Conservation (phyloP, 2,329 filamentous ascomycete genomes). For the Arthrobotrys megalospora region DNA sequence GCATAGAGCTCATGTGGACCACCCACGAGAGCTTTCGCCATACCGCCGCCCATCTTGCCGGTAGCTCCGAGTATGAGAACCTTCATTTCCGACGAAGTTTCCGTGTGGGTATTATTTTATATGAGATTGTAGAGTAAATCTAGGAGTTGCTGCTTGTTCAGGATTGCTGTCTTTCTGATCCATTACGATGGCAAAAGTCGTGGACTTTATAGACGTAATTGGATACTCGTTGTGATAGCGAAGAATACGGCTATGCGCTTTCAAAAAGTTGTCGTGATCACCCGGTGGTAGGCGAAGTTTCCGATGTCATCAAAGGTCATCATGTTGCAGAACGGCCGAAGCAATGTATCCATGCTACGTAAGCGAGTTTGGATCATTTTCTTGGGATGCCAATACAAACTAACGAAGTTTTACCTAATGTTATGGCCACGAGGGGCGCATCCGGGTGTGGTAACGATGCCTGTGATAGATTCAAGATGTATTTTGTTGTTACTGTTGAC, state of each 20-base stretch:
- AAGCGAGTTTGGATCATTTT: slow-evolving; percentile 1
- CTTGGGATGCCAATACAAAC: background rate
- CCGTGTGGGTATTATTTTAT: background rate
- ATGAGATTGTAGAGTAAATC: background rate
- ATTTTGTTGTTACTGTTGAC: background rate
- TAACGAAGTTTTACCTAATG: slow-evolving; percentile 12
- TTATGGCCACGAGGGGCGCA: background rate
- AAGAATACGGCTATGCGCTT: background rate
- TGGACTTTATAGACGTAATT: too few relatives aligned
- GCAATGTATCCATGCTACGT: background rate
- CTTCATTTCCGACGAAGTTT: slow-evolving; percentile 33
- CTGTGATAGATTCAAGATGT: background rate
- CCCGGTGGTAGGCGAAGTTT: slow-evolving; percentile 1
- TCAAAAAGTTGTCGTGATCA: background rate
- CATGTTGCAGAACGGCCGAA: slow-evolving; percentile 7
- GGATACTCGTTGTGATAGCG: background rate
- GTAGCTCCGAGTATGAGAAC: slow-evolving; percentile 31
- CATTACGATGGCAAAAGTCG: too few relatives aligned
- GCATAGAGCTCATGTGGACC: slow-evolving; percentile 38
- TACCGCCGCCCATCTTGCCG: slow-evolving; percentile 29
- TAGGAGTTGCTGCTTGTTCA: too few relatives aligned
- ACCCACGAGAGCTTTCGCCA: slow-evolving; percentile 20
- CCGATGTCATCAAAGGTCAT: slow-evolving; percentile 21
- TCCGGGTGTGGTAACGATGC: too few relatives aligned
- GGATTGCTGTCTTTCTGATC: too few relatives aligned